Percentiles rank a stretch among this genome's conserved stretches.
These are phyloP conservation scores for Ramaria sp. DNA, from an alignment of 768 basidiomycete genomes.

Conservation along the genomic window DNA sequence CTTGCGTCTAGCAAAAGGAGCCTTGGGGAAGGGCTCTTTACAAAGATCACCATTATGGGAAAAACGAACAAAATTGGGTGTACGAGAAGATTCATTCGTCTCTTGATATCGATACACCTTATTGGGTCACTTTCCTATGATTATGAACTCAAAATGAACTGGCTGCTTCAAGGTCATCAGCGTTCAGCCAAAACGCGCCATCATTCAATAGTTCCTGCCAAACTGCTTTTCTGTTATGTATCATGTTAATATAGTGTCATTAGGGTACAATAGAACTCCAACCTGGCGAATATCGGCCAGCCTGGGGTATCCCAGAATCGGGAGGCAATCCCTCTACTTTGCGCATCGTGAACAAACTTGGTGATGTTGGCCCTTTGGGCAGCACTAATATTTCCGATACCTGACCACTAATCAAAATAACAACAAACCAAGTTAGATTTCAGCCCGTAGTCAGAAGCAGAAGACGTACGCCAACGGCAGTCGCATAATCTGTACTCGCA, in stretches of 20 bases:
- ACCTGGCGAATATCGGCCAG: slow-evolving; percentile 32
- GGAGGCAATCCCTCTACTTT: slow-evolving; percentile 32
- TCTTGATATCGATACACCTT: background rate
- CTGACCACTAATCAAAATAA: slow-evolving; percentile 24
- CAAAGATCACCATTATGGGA: slow-evolving; percentile 14
- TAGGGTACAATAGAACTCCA: background rate
- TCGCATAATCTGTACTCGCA: slow-evolving; percentile 39
- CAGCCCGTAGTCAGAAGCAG: background rate
- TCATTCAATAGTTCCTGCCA: slow-evolving; percentile 33
- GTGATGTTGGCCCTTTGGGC: slow-evolving; percentile 29
- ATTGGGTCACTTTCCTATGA: background rate
- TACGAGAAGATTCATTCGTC: slow-evolving; percentile 8
- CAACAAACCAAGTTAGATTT: background rate
- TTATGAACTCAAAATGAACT: slow-evolving; percentile 17
- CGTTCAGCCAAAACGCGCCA: slow-evolving; percentile 43
- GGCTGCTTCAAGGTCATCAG: slow-evolving; percentile 37
- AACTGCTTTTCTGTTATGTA: slow-evolving; percentile 23
- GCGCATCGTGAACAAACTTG: slow-evolving; percentile 32
- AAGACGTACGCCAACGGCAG: slow-evolving; percentile 24
- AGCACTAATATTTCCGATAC: slow-evolving; percentile 31
- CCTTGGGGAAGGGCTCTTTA: slow-evolving; percentile 17
- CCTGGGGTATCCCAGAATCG: slow-evolving; percentile 46
- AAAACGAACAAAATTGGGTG: slow-evolving; percentile 20
- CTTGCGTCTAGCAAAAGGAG: slow-evolving; percentile 44
- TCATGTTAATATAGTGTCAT: background rate